A percentile compares a stretch with the other conserved stretches of the same genome.
Conservation (phyloP, 2,329 filamentous ascomycete species). For the Graphilbum fragrans region DNA sequence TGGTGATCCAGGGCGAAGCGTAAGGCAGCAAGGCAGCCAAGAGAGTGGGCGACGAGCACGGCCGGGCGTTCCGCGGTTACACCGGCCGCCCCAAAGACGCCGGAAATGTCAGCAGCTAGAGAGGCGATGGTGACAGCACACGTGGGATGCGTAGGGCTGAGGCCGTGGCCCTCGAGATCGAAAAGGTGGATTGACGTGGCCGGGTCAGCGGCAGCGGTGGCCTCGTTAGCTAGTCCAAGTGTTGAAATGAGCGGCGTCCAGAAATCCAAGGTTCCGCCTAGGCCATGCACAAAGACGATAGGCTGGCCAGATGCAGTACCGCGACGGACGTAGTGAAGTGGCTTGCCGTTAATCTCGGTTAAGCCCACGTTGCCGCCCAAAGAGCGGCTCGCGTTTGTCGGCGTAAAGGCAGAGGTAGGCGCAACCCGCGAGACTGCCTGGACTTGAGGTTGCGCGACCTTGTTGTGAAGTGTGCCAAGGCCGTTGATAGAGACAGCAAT, state of each 20-base stretch:
- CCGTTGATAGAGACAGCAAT: slow-evolving; percentile 27
- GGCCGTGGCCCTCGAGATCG: slow-evolving; percentile 2
- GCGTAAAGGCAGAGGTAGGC: background rate
- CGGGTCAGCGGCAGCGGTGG: background rate
- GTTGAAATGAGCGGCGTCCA: slow-evolving; percentile 2
- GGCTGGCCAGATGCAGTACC: background rate
- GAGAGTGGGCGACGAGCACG: background rate
- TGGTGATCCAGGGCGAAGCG: background rate
- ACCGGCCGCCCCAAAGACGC: background rate
- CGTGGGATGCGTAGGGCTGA: background rate
- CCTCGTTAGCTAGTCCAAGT: no score
- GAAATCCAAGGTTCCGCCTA: background rate
- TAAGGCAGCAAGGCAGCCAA: background rate
- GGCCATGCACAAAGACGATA: background rate
- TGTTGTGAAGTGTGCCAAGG: slow-evolving; percentile 27
- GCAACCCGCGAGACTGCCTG: background rate
- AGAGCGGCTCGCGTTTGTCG: background rate
- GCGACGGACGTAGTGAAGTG: background rate
- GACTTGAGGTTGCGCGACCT: slow-evolving; percentile 12
- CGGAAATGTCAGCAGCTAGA: background rate
- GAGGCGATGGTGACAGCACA: background rate
- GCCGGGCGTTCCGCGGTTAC: background rate
- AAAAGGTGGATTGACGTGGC: background rate
- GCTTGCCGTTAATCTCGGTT: slow-evolving; percentile 1
- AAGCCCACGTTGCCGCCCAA: background rate